Conservation (phyloP, 2,329 filamentous ascomycete genomes). For the Monilinia vaccinii-corymbosi region DNA sequence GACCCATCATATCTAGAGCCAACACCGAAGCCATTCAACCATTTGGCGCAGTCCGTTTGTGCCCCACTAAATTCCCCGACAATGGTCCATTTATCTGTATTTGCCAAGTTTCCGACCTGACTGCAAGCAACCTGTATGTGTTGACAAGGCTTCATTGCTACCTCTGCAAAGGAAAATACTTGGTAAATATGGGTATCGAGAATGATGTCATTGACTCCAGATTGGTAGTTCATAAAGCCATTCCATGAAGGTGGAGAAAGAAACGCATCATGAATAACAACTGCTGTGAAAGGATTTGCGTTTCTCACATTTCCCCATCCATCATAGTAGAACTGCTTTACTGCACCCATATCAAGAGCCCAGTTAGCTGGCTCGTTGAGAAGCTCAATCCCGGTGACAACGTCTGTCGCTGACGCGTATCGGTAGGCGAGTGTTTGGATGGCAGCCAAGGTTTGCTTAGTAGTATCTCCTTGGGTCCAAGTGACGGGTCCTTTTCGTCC, state of each 20-base stretch:
- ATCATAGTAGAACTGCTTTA: conserved; percentile 40
- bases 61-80: conserved; percentile 37
- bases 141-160: conserved; percentile 30
- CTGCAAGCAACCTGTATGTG: conserved; percentile 36
- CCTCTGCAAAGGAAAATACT: conserved; percentile 32
- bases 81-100: conserved; percentile 29
- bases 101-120: conserved; percentile 28
- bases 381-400: conserved; percentile 36
- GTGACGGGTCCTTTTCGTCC: conserved; percentile 40
- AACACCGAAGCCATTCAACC: conserved; percentile 46
- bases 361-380: conserved; percentile 33
- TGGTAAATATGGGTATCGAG: conserved; percentile 38
- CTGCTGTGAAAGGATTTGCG: conserved; percentile 36
- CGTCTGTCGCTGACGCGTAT: conserved; percentile 33
- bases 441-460: conserved; percentile 30
- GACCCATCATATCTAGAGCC: conserved; percentile 45
- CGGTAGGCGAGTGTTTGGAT: conserved; percentile 33
- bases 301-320: conserved; percentile 40
- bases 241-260: conserved; percentile 47
- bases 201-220: conserved; percentile 31
- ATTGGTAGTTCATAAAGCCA: conserved; percentile 42
- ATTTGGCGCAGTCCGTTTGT: conserved; percentile 37
- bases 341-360: conserved; percentile 29
- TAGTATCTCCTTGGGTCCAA: conserved; percentile 39
- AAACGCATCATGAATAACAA: conserved; percentile 53